A percentile compares a stretch with the other conserved stretches of the same genome.
phyloP scores from a whole-genome alignment of 345 rosid species.

The Syzygium oleosum region DNA sequence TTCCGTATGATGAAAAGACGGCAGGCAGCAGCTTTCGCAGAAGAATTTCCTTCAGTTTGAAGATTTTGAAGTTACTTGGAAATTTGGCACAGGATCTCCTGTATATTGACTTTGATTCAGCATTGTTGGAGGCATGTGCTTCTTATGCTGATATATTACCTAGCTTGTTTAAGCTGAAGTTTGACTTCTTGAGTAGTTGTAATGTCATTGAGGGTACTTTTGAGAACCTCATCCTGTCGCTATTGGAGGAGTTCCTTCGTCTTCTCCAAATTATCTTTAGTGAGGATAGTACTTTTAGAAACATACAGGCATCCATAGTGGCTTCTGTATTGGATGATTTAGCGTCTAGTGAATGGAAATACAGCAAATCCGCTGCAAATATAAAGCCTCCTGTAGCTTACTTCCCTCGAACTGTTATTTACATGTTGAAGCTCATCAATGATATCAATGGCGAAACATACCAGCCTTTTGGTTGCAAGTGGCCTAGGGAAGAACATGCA shows the following conservation, averaged over 20 bases:
- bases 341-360: constrained; percentile 70
- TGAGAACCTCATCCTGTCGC: constrained; percentile 55
- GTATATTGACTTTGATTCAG: constrained; percentile 48
- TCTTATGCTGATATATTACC: constrained; percentile 54
- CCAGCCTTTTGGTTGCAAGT: constrained; percentile 45
- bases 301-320: constrained; percentile 59
- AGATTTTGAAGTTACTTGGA: constrained; percentile 73
- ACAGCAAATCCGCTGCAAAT: constrained; percentile 38
- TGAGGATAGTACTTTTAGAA: constrained; percentile 45
- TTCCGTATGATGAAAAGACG: constrained; percentile 60
- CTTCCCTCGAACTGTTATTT: constrained; percentile 68
- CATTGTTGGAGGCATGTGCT: constrained; percentile 61
- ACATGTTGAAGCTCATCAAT: constrained; percentile 52
- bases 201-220: constrained; percentile 57
- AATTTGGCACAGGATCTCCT: constrained; percentile 48
- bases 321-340: constrained; percentile 65
- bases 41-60: constrained; percentile 57
- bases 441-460: constrained; percentile 55
- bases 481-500: constrained; percentile 24
- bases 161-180: constrained; percentile 39
- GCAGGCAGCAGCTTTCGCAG: constrained; percentile 35
- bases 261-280: constrained; percentile 65
- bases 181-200: constrained; percentile 52
- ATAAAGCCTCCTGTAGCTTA: constrained; percentile 59
- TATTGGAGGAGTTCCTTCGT: constrained; percentile 81